Percentiles rank a stretch among this genome's conserved stretches.
Evolutionary conservation across 169 alveolate genomes (phyloP).

Genomic region (Eimeria praecox): DNA sequence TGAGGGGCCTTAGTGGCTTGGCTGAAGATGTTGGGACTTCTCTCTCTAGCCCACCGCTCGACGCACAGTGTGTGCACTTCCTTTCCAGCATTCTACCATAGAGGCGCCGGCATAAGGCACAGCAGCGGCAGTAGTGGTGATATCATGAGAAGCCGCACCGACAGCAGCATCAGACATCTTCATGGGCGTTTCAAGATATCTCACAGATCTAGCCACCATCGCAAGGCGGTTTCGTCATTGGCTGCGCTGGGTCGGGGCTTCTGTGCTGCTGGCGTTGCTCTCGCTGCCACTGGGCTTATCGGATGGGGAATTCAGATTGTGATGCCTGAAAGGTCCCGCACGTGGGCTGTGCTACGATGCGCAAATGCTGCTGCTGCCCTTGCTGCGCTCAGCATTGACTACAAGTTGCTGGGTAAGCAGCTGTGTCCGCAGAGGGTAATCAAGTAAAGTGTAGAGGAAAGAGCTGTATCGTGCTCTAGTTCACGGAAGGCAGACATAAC

Average conservation of each 20-base stretch:
- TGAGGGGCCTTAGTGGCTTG: neutral
- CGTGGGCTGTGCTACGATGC: conserved; percentile 64
- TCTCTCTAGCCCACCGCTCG: neutral
- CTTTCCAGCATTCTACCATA: neutral
- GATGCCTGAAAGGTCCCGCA: conserved; percentile 66
- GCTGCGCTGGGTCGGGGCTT: neutral
- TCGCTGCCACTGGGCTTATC: conserved; percentile 6
- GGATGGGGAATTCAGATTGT: conserved; percentile 56
- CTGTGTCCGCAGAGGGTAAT: neutral
- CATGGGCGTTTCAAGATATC: conserved; percentile 22
- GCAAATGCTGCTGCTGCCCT: conserved; percentile 65
- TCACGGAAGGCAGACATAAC: neutral
- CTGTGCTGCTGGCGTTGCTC: conserved; percentile 37
- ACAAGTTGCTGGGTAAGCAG: conserved; percentile 69
- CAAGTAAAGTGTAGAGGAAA: neutral
- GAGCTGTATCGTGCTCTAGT: neutral
- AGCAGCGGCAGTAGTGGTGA: neutral
- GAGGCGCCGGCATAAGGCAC: neutral
- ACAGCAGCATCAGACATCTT: neutral
- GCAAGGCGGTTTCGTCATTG: conserved; percentile 12
- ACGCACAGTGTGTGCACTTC: neutral
- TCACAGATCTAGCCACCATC: neutral
- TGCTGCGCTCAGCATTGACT: conserved; percentile 76
- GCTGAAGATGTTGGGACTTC: conserved; percentile 15
- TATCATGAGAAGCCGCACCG: neutral